Conservation (phyloP, 768 basidiomycete species). For the Calocybe gangraenosa region DNA sequence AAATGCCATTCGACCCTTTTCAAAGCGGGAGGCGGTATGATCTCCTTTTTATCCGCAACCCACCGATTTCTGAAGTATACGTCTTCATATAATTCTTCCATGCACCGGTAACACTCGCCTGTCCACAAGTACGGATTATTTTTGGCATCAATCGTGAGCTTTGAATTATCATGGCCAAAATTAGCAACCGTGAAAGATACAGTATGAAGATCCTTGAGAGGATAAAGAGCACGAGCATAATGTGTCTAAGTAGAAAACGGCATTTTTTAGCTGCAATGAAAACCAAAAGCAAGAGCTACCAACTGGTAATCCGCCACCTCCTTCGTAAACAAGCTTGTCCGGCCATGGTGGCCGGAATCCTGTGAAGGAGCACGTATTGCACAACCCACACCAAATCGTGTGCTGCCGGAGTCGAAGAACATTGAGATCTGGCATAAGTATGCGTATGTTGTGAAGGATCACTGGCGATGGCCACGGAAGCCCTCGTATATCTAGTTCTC, state of each 20-base stretch:
- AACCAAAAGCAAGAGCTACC: conserved; percentile 6
- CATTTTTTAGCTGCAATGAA: background rate
- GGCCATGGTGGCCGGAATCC: conserved; percentile 22
- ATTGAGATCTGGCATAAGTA: conserved; percentile 20
- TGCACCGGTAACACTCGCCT: conserved; percentile 34
- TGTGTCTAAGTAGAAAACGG: conserved; percentile 22
- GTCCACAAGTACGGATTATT: conserved; percentile 25
- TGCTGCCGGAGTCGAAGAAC: conserved; percentile 22
- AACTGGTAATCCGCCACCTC: conserved; percentile 32
- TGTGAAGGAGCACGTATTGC: conserved; percentile 26
- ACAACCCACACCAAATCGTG: conserved; percentile 32
- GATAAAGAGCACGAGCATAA: conserved; percentile 24
- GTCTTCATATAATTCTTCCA: conserved; percentile 31
- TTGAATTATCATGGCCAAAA: conserved; percentile 17
- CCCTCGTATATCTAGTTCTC: conserved; percentile 26
- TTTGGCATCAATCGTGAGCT: conserved; percentile 15
- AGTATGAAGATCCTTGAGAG: conserved; percentile 22
- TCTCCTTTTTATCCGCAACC: conserved; percentile 27
- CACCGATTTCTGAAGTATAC: conserved; percentile 23
- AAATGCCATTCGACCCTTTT: conserved; percentile 28
- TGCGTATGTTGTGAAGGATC: conserved; percentile 19
- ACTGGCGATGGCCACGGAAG: conserved; percentile 28
- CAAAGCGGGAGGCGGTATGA: conserved; percentile 23
- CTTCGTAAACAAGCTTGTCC: conserved; percentile 23
- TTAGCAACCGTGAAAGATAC: conserved; percentile 28